These are phyloP conservation scores for Acanthamoeba castellanii DNA, from an alignment of 208 protist species.

Conservation along the genomic window DNA sequence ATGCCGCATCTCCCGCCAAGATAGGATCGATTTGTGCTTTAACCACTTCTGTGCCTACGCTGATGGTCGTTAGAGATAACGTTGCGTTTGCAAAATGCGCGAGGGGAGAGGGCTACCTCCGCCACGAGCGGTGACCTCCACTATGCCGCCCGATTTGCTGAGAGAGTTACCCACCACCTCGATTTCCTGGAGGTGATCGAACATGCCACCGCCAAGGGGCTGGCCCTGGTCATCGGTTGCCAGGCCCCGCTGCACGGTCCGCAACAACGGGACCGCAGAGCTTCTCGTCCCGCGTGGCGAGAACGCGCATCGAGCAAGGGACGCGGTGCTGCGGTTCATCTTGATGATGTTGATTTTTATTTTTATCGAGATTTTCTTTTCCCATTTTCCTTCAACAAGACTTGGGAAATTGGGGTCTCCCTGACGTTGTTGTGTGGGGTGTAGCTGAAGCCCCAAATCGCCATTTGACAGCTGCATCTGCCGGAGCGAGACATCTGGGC, in stretches of 20 bases:
- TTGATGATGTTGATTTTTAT: not conserved
- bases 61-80: not conserved
- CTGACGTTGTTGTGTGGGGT: not conserved
- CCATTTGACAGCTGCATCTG: not conserved
- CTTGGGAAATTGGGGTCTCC: not conserved
- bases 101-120: not conserved
- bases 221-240: not conserved
- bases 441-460: not conserved
- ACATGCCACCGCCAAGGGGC: not conserved
- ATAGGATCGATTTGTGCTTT: not conserved
- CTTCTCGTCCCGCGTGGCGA: no score
- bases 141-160: conserved; percentile 5
- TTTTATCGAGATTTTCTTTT: not conserved
- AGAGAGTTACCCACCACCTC: not conserved
- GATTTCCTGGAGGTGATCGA: conserved; percentile 20
- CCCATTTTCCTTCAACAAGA: not conserved
- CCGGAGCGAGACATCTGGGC: not conserved
- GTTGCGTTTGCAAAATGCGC: not conserved
- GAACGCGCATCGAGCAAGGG: not conserved
- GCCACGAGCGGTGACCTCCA: conserved; percentile 11
- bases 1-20: not conserved
- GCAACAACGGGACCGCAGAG: no score
- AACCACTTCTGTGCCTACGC: not conserved
- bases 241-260: not conserved
- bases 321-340: not conserved